These are phyloP conservation scores for Daldinia sp. DNA, from an alignment of 2,329 filamentous ascomycete genomes.

Conservation along the genomic window DNA sequence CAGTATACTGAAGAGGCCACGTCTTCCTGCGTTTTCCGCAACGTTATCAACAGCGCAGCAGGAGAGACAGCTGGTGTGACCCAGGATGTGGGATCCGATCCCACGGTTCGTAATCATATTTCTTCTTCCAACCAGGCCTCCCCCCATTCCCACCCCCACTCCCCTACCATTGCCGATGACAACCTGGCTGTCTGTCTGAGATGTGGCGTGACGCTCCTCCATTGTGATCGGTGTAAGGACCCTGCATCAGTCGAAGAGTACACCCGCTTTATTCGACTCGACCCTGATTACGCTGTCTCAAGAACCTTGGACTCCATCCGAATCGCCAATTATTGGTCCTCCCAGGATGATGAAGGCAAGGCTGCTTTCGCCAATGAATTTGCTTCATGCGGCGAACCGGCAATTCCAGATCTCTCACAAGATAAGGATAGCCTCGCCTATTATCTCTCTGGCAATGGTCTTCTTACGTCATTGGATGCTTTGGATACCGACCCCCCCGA, in stretches of 20 bases:
- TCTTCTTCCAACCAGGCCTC: constrained; percentile 44
- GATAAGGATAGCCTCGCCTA: constrained; percentile 31
- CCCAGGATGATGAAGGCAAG: constrained; percentile 42
- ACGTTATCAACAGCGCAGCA: constrained; percentile 89
- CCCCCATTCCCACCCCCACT: background rate
- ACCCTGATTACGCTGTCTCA: constrained; percentile 43
- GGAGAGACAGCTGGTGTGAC: constrained; percentile 97
- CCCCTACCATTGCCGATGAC: constrained; percentile 34
- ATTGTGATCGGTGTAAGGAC: constrained; percentile 48
- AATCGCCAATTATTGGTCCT: constrained; percentile 42
- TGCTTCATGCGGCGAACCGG: constrained; percentile 32
- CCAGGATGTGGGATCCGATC: constrained; percentile 96
- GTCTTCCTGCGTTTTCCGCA: constrained; percentile 94
- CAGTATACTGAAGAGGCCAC: constrained; percentile 88
- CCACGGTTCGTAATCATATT: constrained; percentile 85
- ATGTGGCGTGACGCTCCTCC: constrained; percentile 51
- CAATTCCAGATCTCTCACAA: constrained; percentile 22
- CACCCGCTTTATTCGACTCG: constrained; percentile 44
- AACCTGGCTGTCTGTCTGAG: constrained; percentile 49
- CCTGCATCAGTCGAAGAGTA: constrained; percentile 49
- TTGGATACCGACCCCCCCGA: constrained; percentile 49
- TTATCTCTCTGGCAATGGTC: constrained; percentile 41
- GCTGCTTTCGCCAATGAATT: constrained; percentile 42
- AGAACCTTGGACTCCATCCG: constrained; percentile 41
- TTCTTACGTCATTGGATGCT: constrained; percentile 39